Conservation (phyloP, 768 basidiomycete genomes). For the Ephemerocybe angulata region DNA sequence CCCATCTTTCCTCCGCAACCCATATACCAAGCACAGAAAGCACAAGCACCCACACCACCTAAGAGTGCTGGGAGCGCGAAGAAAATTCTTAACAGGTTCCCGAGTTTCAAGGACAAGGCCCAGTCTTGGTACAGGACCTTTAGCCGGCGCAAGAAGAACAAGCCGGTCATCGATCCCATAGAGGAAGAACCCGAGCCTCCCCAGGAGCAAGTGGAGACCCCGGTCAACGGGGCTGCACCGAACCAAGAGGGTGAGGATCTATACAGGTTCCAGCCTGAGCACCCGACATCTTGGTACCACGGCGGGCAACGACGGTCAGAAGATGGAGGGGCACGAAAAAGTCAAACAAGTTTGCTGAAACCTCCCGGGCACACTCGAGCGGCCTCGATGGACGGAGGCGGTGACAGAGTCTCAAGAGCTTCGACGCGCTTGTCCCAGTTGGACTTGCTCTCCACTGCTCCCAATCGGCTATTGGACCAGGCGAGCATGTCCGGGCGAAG, state of each 20-base stretch:
- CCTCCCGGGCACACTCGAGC: slow-evolving; percentile 5
- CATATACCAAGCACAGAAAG: slow-evolving; percentile 9
- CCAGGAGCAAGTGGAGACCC: too few relatives aligned
- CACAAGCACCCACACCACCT: slow-evolving; percentile 6
- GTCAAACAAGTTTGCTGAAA: not conserved
- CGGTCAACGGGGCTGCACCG: too few relatives aligned
- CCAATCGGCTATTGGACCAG: not conserved
- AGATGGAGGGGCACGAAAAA: slow-evolving; percentile 1
- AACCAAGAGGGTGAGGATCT: too few relatives aligned
- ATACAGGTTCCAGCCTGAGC: not conserved
- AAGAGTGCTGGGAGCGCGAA: slow-evolving; percentile 20
- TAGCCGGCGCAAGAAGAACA: slow-evolving; percentile 32
- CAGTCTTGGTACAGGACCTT: slow-evolving; percentile 41
- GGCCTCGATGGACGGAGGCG: slow-evolving; percentile 7
- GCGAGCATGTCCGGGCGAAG: slow-evolving; percentile 13
- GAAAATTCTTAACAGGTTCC: slow-evolving; percentile 15
- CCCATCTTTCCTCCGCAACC: slow-evolving; percentile 10
- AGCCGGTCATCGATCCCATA: slow-evolving; percentile 30
- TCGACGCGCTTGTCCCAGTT: slow-evolving; percentile 15
- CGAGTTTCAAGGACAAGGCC: slow-evolving; percentile 28
- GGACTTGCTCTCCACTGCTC: slow-evolving; percentile 10
- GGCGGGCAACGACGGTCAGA: slow-evolving; percentile 3
- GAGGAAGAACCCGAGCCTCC: slow-evolving; percentile 18
- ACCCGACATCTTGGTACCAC: slow-evolving; percentile 9
- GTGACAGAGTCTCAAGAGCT: slow-evolving; percentile 1